A percentile compares a stretch with the other conserved stretches of the same genome.
Conservation (phyloP, 768 basidiomycete species). For the Boletus vinaceobasis region DNA sequence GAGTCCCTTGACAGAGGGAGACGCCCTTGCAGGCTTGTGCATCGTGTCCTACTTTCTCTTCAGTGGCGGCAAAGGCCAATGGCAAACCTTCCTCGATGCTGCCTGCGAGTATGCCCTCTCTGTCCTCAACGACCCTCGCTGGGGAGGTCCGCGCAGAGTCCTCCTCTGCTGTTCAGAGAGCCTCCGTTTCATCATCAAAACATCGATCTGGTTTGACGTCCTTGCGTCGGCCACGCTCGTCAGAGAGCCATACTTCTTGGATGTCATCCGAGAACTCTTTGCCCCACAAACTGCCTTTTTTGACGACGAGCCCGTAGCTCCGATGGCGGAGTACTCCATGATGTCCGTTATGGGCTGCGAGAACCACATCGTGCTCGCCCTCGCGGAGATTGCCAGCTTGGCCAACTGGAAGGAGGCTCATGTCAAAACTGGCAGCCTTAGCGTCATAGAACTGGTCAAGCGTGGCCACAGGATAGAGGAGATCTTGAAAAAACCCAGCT, state of each 20-base stretch:
- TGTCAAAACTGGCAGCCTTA: constrained; percentile 42
- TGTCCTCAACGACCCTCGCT: constrained; percentile 41
- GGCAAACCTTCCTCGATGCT: constrained; percentile 63
- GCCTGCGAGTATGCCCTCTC: constrained; percentile 53
- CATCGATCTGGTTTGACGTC: constrained; percentile 86
- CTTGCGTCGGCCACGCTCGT: constrained; percentile 73
- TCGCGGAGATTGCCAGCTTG: constrained; percentile 69
- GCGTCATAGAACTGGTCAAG: constrained; percentile 56
- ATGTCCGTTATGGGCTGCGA: constrained; percentile 83
- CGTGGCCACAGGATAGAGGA: constrained; percentile 52
- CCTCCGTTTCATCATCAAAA: constrained; percentile 73
- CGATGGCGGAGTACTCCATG: constrained; percentile 58
- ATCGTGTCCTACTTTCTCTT: constrained; percentile 77
- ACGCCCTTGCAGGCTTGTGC: constrained; percentile 76
- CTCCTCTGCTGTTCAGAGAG: constrained; percentile 46
- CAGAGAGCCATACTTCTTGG: constrained; percentile 53
- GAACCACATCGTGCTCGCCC: constrained; percentile 72
- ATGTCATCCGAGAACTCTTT: constrained; percentile 56
- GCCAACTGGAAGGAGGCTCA: constrained; percentile 61
- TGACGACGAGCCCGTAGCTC: constrained; percentile 38
- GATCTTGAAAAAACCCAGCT: constrained; percentile 24
- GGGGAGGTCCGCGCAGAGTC: constrained; percentile 40
- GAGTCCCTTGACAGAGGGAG: constrained; percentile 46
- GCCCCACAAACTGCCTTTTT: constrained; percentile 17
- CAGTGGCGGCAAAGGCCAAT: constrained; percentile 67